Percentiles rank a stretch among this genome's conserved stretches.
Conservation (phyloP, 371 early-diverging fungal genomes). For the Sporodiniella umbellata region DNA sequence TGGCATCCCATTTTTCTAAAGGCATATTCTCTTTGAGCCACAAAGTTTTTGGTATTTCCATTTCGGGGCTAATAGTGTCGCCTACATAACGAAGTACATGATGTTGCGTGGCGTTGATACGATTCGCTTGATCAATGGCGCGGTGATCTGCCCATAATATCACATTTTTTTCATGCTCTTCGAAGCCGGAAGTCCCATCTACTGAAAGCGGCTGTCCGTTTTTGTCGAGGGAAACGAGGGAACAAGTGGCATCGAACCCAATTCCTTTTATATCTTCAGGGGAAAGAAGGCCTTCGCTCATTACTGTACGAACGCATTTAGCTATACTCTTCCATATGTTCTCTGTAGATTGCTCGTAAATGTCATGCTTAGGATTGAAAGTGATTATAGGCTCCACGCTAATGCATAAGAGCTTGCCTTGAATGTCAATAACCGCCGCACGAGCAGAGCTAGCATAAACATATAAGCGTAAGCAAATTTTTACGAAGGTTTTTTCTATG, state of each 20-base stretch:
- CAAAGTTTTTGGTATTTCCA: slow-evolving; percentile 73
- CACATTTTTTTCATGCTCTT: slow-evolving; percentile 50
- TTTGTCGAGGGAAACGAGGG: slow-evolving; percentile 59
- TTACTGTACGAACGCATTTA: slow-evolving; percentile 39
- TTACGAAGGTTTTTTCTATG: background rate
- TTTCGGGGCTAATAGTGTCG: slow-evolving; percentile 66
- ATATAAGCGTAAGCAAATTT: too few species aligned
- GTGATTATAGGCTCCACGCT: slow-evolving; percentile 46
- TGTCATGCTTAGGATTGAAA: slow-evolving; percentile 49
- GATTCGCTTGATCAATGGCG: slow-evolving; percentile 60
- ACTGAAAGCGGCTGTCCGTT: slow-evolving; percentile 52
- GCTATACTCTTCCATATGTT: slow-evolving; percentile 68
- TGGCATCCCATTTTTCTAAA: slow-evolving; percentile 38
- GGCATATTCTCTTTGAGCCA: slow-evolving; percentile 67
- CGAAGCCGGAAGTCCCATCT: slow-evolving; percentile 34
- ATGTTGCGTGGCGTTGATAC: slow-evolving; percentile 61
- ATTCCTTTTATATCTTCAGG: slow-evolving; percentile 51
- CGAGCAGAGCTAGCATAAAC: slow-evolving; percentile 58
- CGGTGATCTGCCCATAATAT: slow-evolving; percentile 82
- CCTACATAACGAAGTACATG: slow-evolving; percentile 62
- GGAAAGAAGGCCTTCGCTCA: slow-evolving; percentile 30
- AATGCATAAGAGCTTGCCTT: slow-evolving; percentile 50
- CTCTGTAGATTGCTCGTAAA: slow-evolving; percentile 66
- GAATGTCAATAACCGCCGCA: slow-evolving; percentile 53
- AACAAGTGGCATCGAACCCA: slow-evolving; percentile 81